These are phyloP conservation scores for Pleurotus citrinopileatus DNA, from an alignment of 768 basidiomycete species.

Conservation along the genomic window DNA sequence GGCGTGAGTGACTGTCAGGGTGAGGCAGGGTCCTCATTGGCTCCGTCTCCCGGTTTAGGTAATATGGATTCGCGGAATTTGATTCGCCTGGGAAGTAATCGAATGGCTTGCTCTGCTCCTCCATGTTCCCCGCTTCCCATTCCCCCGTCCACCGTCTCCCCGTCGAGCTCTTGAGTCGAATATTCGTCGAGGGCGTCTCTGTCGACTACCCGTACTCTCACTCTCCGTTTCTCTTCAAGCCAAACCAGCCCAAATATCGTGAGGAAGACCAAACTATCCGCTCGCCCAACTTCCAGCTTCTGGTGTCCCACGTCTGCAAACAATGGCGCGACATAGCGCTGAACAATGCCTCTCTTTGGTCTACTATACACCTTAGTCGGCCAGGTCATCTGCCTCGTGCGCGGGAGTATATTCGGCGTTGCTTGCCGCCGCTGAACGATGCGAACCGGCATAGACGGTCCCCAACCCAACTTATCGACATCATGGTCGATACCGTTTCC, in stretches of 20 bases:
- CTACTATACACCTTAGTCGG: constrained; percentile 51
- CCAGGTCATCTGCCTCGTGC: constrained; percentile 48
- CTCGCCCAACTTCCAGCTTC: constrained; percentile 47
- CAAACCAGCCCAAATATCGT: constrained; percentile 26
- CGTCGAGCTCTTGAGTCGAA: constrained; percentile 54
- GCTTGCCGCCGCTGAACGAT: constrained; percentile 6
- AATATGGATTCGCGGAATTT: constrained; percentile 4
- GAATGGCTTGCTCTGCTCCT: constrained; percentile 1
- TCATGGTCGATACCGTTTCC: constrained; percentile 56
- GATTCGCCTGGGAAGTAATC: constrained; percentile 5
- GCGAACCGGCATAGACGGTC: constrained; percentile 1
- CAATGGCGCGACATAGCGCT: constrained; percentile 58
- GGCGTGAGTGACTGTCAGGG: background rate
- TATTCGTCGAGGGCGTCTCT: constrained; percentile 52
- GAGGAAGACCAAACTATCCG: constrained; percentile 34
- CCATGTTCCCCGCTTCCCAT: constrained; percentile 19
- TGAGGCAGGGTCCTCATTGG: background rate
- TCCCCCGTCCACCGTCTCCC: constrained; percentile 46
- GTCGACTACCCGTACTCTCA: constrained; percentile 40
- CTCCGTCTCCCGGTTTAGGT: background rate
- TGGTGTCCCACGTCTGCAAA: constrained; percentile 56
- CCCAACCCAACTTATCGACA: constrained; percentile 37
- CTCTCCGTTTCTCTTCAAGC: constrained; percentile 50
- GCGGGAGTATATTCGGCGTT: constrained; percentile 39
- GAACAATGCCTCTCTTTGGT: constrained; percentile 51